Conservation (phyloP, 2,329 filamentous ascomycete species). For the Emmonsia crescens region DNA sequence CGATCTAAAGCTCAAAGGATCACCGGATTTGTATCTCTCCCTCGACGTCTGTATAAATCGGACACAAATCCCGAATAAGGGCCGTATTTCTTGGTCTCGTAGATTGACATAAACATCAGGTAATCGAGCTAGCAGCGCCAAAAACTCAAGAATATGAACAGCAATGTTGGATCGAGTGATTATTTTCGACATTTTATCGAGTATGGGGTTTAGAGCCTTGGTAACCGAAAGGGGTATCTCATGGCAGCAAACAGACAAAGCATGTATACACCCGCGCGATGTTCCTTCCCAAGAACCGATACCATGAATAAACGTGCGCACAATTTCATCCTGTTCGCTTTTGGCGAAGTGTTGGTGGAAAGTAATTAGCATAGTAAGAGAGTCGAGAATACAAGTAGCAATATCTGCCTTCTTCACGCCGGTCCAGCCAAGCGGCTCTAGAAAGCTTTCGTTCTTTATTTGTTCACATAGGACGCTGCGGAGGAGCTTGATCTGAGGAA, state of each 20-base stretch:
- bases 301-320: conserved; percentile 74
- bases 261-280: conserved; percentile 88
- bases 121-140: conserved; percentile 77
- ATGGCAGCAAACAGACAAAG: conserved; percentile 86
- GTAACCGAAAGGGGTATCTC: conserved; percentile 81
- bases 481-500: conserved; percentile 63
- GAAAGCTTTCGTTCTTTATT: conserved; percentile 63
- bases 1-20: conserved; percentile 23
- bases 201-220: conserved; percentile 71
- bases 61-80: conserved; percentile 91
- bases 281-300: conserved; percentile 77
- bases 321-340: conserved; percentile 78
- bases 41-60: conserved; percentile 83
- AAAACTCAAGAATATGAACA: conserved; percentile 89
- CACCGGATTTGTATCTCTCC: conserved; percentile 39
- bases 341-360: conserved; percentile 81
- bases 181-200: conserved; percentile 90
- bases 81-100: conserved; percentile 81
- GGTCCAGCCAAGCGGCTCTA: conserved; percentile 68
- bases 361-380: conserved; percentile 75
- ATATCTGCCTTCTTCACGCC: conserved; percentile 80
- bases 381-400: conserved; percentile 77
- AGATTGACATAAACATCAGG: conserved; percentile 81
- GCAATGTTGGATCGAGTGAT: conserved; percentile 88
- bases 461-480: conserved; percentile 71